A percentile compares a stretch with the other conserved stretches of the same genome.
Evolutionary conservation across 805 yeast species (phyloP).

Genomic region (Candida dendrica): DNA sequence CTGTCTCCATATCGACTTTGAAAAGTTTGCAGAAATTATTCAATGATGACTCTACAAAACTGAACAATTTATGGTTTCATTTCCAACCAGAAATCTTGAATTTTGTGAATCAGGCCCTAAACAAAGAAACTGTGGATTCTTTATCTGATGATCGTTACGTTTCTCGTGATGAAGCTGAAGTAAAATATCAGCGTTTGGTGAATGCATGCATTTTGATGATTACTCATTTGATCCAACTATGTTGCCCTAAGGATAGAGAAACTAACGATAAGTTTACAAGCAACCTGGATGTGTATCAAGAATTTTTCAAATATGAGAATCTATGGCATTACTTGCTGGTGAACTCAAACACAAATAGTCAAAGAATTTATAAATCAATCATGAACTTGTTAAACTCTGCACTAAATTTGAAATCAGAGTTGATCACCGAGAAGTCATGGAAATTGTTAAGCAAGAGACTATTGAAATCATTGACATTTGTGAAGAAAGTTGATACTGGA

Average conservation of each 20-base stretch:
- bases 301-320: conserved; percentile 33
- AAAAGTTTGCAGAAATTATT: conserved; percentile 47
- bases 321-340: conserved; percentile 36
- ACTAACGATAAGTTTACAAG: conserved; percentile 4
- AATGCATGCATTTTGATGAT: conserved; percentile 43
- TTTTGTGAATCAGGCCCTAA: conserved; percentile 43
- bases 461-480: conserved; percentile 26
- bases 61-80: conserved; percentile 51
- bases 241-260: conserved; percentile 1
- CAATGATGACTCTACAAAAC: conserved; percentile 43
- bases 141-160: conserved; percentile 71
- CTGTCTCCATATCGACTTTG: conserved; percentile 45
- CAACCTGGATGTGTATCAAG: conserved; percentile 20
- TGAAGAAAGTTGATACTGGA: conserved; percentile 15
- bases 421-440: conserved; percentile 18
- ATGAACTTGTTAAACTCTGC: conserved; percentile 30
- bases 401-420: conserved; percentile 14
- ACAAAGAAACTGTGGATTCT: conserved; percentile 52
- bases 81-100: conserved; percentile 51
- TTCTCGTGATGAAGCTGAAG: conserved; percentile 54
- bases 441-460: conserved; percentile 25
- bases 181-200: conserved; percentile 56
- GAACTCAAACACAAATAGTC: conserved; percentile 27
- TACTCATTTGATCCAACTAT: conserved; percentile 23
- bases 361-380: conserved; percentile 34